Conservation (phyloP, 164 flowering plant genomes). For the Annona squamosa region DNA sequence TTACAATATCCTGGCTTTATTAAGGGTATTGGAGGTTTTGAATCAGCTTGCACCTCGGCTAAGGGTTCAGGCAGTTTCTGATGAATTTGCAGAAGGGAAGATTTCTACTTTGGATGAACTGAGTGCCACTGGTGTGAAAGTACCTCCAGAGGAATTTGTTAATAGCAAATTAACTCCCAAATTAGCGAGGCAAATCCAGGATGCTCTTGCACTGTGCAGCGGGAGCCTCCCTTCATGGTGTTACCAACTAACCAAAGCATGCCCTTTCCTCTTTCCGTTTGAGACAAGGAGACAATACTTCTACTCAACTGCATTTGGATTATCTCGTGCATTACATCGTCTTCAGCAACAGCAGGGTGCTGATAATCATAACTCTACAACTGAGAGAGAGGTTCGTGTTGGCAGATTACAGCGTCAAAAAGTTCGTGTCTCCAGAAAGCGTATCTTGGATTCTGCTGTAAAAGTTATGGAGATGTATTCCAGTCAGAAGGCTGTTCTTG, state of each 20-base stretch:
- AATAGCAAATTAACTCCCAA: conserved; percentile 92
- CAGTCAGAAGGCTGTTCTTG: conserved; percentile 94
- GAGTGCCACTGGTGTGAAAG: conserved; percentile 42
- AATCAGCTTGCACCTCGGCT: conserved; percentile 89
- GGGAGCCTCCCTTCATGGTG: conserved; percentile 99
- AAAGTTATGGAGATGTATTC: conserved; percentile 99
- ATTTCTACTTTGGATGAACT: conserved; percentile 47
- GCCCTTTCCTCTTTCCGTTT: conserved; percentile 96
- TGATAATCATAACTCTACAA: conserved; percentile 66
- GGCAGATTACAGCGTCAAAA: conserved; percentile 92
- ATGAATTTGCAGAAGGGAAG: conserved; percentile 66
- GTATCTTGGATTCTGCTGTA: conserved; percentile 92
- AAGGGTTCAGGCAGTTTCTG: conserved; percentile 54
- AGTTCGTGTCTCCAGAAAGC: conserved; percentile 89
- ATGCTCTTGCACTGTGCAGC: conserved; percentile 97
- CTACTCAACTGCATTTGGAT: conserved; percentile 96
- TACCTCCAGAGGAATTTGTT: conserved; percentile 64
- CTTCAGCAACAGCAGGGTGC: conserved; percentile 97
- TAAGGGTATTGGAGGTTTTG: conserved; percentile 84
- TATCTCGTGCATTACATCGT: conserved; percentile 85
- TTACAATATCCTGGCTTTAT: conserved; percentile 64
- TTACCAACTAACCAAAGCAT: conserved; percentile 88
- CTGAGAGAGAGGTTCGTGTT: conserved; percentile 84
- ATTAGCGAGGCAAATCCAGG: conserved; percentile 91
- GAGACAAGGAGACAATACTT: conserved; percentile 91